Conservation (phyloP, 2,329 filamentous ascomycete genomes). For the Fusarium sp. region DNA sequence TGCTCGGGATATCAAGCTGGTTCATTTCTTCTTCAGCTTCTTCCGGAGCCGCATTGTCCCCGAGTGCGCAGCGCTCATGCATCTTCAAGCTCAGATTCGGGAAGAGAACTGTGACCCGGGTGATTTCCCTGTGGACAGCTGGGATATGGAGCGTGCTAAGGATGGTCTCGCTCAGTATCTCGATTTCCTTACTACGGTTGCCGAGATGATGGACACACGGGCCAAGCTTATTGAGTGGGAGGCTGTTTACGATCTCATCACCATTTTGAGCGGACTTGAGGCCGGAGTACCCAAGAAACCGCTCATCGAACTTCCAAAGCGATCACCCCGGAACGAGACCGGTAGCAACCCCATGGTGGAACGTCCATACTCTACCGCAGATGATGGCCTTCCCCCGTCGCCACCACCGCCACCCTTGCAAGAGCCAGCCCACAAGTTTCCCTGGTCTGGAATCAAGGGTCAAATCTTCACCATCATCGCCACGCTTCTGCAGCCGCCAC, state of each 20-base stretch:
- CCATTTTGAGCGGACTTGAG: conserved; percentile 87
- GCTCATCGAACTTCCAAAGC: conserved; percentile 61
- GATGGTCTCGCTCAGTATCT: conserved; percentile 95
- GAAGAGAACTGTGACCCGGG: conserved; percentile 79
- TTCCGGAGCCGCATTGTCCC: conserved; percentile 94
- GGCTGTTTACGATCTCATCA: conserved; percentile 87
- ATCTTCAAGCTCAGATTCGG: conserved; percentile 90
- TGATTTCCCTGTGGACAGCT: conserved; percentile 93
- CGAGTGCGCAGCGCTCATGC: conserved; percentile 93
- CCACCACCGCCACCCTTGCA: conserved; percentile 63
- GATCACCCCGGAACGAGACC: conserved; percentile 36
- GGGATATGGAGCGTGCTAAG: conserved; percentile 98
- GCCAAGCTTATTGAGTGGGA: conserved; percentile 92
- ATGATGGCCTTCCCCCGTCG: conserved; percentile 50
- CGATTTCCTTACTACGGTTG: conserved; percentile 91
- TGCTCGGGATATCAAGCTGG: conserved; percentile 68
- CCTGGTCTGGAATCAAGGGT: conserved; percentile 85
- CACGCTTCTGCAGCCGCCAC: conserved; percentile 86
- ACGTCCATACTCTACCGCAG: conserved; percentile 66
- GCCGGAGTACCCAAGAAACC: conserved; percentile 87
- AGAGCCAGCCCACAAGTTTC: conserved; percentile 72
- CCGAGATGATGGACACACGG: conserved; percentile 86
- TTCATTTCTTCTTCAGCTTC: conserved; percentile 92
- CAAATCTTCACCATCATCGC: conserved; percentile 92
- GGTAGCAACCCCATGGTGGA: conserved; percentile 63